Evolutionary conservation across 805 yeast species (phyloP).

Genomic region (Spathaspora girioi): DNA sequence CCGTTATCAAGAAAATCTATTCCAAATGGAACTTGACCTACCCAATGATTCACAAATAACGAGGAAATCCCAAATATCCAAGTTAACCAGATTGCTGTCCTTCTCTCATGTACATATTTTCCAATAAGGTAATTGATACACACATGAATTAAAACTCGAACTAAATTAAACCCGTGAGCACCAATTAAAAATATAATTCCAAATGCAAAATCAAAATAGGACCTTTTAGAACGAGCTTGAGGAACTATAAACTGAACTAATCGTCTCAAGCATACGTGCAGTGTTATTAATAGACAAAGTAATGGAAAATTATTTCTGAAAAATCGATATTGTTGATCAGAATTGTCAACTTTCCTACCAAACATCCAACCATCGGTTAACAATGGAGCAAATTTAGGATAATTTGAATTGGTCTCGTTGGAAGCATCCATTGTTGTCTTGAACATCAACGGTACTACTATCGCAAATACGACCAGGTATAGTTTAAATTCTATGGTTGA

Average conservation of each 20-base stretch:
- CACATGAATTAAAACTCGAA: conserved; percentile 61
- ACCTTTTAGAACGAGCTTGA: conserved; percentile 30
- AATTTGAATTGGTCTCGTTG: conserved; percentile 71
- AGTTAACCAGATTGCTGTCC: conserved; percentile 39
- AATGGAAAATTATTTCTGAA: conserved; percentile 77
- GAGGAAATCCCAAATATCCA: conserved; percentile 84
- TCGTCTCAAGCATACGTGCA: conserved; percentile 54
- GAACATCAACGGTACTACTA: conserved; percentile 80
- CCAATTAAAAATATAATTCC: conserved; percentile 66
- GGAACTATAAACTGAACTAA: conserved; percentile 10
- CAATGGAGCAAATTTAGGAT: conserved; percentile 54
- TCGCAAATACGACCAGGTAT: conserved; percentile 57
- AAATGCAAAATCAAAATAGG: conserved; percentile 68
- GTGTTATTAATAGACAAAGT: conserved; percentile 48
- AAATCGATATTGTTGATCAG: conserved; percentile 85
- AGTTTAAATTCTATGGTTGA: conserved; percentile 67
- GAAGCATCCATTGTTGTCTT: conserved; percentile 80
- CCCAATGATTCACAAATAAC: conserved; percentile 72
- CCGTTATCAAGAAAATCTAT: conserved; percentile 56
- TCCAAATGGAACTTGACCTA: conserved; percentile 52
- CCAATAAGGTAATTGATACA: conserved; percentile 50
- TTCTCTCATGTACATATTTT: conserved; percentile 28
- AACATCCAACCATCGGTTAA: conserved; percentile 84
- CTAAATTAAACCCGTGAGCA: conserved; percentile 75
- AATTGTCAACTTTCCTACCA: conserved; percentile 88